Evolutionary conservation across 192 early-diverging fungal genomes (phyloP).

Genomic region (Anaeromyces robustus): DNA sequence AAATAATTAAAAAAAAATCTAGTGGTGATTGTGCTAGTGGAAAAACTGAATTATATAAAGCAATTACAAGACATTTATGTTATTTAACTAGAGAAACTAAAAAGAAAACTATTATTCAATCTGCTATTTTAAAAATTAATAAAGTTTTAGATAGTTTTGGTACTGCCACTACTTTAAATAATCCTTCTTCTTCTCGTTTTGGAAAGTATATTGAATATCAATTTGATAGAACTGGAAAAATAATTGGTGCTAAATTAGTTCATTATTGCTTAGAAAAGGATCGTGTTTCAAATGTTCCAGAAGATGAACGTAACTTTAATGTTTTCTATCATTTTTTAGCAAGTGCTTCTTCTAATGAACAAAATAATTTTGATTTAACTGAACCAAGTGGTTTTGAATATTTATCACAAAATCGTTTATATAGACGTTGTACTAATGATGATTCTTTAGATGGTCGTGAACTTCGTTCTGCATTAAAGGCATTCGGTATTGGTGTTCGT

Average conservation of each 20-base stretch:
- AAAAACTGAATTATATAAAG: slow-evolving; percentile 55
- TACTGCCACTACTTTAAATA: slow-evolving; percentile 57
- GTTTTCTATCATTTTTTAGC: slow-evolving; percentile 88
- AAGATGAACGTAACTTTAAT: slow-evolving; percentile 70
- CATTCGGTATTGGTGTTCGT: slow-evolving; percentile 65
- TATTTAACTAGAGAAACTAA: neutral
- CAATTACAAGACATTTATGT: slow-evolving; percentile 23
- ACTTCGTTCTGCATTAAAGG: slow-evolving; percentile 65
- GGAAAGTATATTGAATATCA: slow-evolving; percentile 77
- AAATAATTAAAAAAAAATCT: too few relatives aligned
- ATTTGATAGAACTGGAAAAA: slow-evolving; percentile 79
- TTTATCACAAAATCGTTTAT: neutral
- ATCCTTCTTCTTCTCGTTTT: slow-evolving; percentile 69
- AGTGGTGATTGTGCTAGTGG: slow-evolving; percentile 73
- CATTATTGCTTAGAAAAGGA: slow-evolving; percentile 72
- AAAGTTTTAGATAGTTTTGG: slow-evolving; percentile 76
- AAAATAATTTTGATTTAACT: slow-evolving; percentile 1
- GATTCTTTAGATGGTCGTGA: slow-evolving; percentile 12
- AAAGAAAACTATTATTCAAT: neutral
- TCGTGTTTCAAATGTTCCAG: slow-evolving; percentile 33
- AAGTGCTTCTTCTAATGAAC: slow-evolving; percentile 64
- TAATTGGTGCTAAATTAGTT: slow-evolving; percentile 68
- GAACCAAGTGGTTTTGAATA: neutral
- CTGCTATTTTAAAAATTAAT: slow-evolving; percentile 36
- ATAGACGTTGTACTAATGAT: neutral